Conservation (phyloP, 2,329 filamentous ascomycete genomes). For the Colletotrichum sp. region DNA sequence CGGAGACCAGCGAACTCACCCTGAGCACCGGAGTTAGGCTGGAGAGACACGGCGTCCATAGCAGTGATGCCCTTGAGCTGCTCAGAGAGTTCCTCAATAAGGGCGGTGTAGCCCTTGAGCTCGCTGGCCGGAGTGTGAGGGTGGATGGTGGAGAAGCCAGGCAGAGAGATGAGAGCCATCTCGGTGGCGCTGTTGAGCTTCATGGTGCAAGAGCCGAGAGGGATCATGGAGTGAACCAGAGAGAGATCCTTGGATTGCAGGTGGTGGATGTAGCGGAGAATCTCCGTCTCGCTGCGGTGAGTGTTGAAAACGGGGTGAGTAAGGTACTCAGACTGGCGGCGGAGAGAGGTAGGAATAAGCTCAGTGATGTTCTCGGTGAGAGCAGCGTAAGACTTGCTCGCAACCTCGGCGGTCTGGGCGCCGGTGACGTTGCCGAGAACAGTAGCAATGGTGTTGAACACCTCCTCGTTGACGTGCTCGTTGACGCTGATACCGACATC, state of each 20-base stretch:
- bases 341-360: conserved; percentile 63
- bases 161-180: conserved; percentile 85
- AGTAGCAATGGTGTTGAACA: conserved; percentile 53
- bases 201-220: conserved; percentile 96
- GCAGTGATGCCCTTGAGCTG: conserved; percentile 86
- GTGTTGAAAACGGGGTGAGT: conserved; percentile 95
- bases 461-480: conserved; percentile 60
- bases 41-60: conserved; percentile 87
- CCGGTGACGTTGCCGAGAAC: conserved; percentile 31
- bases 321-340: conserved; percentile 76
- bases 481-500: conserved; percentile 79
- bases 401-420: conserved; percentile 44
- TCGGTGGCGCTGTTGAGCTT: conserved; percentile 94
- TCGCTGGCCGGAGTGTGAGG: conserved; percentile 74
- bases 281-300: conserved; percentile 92
- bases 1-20: conserved; percentile 92
- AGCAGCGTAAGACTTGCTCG: conserved; percentile 37
- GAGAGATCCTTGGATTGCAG: conserved; percentile 94
- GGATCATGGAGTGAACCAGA: conserved; percentile 96
- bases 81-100: conserved; percentile 75
- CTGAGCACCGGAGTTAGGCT: conserved; percentile 95
- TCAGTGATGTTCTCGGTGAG: conserved; percentile 38
- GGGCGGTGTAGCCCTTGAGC: conserved; percentile 69
- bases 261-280: conserved; percentile 92
- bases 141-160: conserved; percentile 79